Evolutionary conservation across 2,329 filamentous ascomycete genomes (phyloP), one percentile per base, ranked within the genome.

Genomic region (Mycosphaerella sp.): DNA sequence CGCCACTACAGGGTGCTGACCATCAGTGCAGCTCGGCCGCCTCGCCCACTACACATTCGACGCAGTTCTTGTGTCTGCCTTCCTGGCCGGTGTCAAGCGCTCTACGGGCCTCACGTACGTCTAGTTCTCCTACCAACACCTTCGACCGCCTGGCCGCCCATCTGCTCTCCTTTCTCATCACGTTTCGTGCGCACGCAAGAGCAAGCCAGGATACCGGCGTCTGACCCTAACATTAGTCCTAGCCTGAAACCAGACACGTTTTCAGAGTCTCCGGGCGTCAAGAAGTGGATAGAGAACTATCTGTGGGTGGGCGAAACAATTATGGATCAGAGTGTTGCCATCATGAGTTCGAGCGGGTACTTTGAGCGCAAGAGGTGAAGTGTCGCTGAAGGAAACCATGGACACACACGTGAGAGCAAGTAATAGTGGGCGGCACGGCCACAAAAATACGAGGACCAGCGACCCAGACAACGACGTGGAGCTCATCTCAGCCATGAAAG

Each of bases 61-160:
- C 75, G 92, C 92, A 61, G 89, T 97, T 64, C 83, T 97, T 66
- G 88, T 98, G 72, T 98, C 93, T 67, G 89, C 93, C 60, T 92
- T 97, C 72, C 84, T 98, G 63, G 93, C 93, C 39, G 93, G 93
- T 67, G 91, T 98, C 78, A 95, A 95, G 77, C 89, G 93, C 65
- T 96, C 92, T 61, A 97, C 93, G 58, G 93, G 93, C 68, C 80
- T 98, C 76, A 96, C 91, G 93, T 98, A 87, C 82, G 88, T 86
- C 64, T 52, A 41, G 26, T 40, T 12, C 48, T 59, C 46, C 12
- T 42, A 48, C 26, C 34, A 31, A n/a, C 36, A 40, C 41, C 42
- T 47, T 17, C 14, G 14, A 8, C n/a, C 12, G 38, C 10, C 17
- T n/a, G 23, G 29, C 10, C 34, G n/a, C 7, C 17, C 11, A 6